Conservation (phyloP, 805 yeast species). For the Nakazawaea ambrosiae region DNA sequence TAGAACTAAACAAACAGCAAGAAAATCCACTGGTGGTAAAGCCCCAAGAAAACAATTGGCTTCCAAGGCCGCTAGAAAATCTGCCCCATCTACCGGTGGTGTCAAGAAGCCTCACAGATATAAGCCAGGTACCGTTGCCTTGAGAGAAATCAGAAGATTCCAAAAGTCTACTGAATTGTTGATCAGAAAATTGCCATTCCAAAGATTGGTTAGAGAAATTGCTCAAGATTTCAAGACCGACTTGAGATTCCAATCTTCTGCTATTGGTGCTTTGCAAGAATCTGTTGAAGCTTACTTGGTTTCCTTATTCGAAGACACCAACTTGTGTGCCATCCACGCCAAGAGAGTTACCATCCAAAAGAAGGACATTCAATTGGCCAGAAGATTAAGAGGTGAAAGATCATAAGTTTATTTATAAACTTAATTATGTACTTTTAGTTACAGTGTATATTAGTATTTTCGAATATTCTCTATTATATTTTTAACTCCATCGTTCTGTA, state of each 20-base stretch:
- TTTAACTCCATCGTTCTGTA: neutral
- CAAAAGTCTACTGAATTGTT: constrained; percentile 93
- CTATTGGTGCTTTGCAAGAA: constrained; percentile 97
- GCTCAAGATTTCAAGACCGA: constrained; percentile 92
- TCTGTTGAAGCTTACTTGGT: constrained; percentile 98
- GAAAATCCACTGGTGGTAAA: constrained; percentile 94
- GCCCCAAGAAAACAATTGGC: constrained; percentile 94
- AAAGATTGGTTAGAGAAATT: constrained; percentile 92
- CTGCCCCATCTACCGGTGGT: constrained; percentile 90
- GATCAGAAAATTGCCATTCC: constrained; percentile 96
- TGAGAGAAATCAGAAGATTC: constrained; percentile 96
- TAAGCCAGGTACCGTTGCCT: constrained; percentile 95
- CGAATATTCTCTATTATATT: neutral
- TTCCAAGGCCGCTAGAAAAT: constrained; percentile 88
- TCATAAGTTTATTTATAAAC: constrained; percentile 34
- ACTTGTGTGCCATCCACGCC: constrained; percentile 98
- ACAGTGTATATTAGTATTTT: constrained; percentile 9
- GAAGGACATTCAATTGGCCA: constrained; percentile 96
- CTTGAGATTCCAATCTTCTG: constrained; percentile 94
- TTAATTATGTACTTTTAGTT: constrained; percentile 7
- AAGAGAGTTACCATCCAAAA: constrained; percentile 98
- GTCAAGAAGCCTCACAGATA: constrained; percentile 94
- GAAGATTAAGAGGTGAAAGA: constrained; percentile 97
- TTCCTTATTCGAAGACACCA: constrained; percentile 94
- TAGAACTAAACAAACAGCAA: constrained; percentile 91